Evolutionary conservation across 345 rosid species (phyloP), one percentile per base, ranked within the genome.

Genomic region (Linum trigynum): DNA sequence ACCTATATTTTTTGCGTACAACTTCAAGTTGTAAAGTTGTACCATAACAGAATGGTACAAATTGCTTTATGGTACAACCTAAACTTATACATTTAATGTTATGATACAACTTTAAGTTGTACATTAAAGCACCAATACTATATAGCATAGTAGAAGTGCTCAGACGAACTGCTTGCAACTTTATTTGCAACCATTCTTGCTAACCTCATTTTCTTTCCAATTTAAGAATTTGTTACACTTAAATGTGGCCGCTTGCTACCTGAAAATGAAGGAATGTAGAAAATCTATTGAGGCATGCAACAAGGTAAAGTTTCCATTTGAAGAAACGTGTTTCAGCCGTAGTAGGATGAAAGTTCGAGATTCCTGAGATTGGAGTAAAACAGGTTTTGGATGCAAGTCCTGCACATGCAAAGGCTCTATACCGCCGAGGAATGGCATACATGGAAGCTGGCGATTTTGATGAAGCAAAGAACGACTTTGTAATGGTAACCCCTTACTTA

Each of bases 401-500:
- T 32, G 86, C 74, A 0, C 89, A 90, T 63, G 88, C 65, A 56
- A 94, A 94, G 78, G 97, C 88, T 72, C 75, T 94, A 9, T 90
- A 85, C 72, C 97, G 92, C 50, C 95, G 99, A 5, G 97, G 99
- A 80, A 90, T 85, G 99, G 97, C 99, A 67, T 77, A 81, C 74
- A 74, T 94, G 86, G 82, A 81, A 32, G 80, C 78, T 42, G 99
- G 88, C 70, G 95, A 88, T 76, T 94, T 90, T 70, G 91, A 84
- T 63, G 96, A 88, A 57, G 96, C 97, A 77, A 81, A 74, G 73
- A 81, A 61, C 11, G 90, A 90, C 82, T 90, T 84, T 65, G 79
- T 80, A 68, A 82, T 61, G 80, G 92, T 94, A 69, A 74, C 61
- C 55, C 63, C 55, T 41, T 65, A 66, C 65, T 5, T 45, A 55